These are phyloP conservation scores for Chaetomium fimeti DNA, from an alignment of 495 filamentous ascomycete species.

Conservation along the genomic window DNA sequence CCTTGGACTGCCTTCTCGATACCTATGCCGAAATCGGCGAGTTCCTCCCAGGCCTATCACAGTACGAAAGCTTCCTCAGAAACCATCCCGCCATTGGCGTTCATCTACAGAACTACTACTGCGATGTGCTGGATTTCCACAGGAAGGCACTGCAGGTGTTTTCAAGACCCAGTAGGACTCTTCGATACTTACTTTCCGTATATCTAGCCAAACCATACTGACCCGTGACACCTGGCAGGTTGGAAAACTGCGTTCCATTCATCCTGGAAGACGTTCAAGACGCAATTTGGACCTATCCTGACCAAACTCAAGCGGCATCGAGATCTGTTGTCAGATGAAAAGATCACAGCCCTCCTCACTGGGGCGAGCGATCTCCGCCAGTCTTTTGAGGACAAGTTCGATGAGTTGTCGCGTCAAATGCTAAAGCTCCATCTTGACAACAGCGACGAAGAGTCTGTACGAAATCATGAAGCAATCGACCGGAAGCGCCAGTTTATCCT, in stretches of 20 bases:
- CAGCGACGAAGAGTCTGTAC: background rate
- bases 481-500: background rate
- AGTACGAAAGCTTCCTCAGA: background rate
- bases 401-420: background rate
- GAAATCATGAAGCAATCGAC: background rate
- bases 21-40: conserved; percentile 5
- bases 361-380: background rate
- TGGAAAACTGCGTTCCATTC: conserved; percentile 2
- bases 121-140: conserved; percentile 5
- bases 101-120: background rate
- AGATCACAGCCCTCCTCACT: background rate
- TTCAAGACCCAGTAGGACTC: background rate
- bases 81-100: background rate
- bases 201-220: background rate
- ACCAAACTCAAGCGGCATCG: background rate
- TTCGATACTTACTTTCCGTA: background rate
- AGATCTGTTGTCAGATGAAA: background rate
- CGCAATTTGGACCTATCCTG: background rate
- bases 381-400: background rate
- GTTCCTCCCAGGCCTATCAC: background rate
- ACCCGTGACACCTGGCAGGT: background rate
- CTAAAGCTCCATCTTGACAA: background rate
- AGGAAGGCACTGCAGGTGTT: background rate
- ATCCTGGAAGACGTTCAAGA: conserved; percentile 5
- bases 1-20: conserved; percentile 1